These are phyloP conservation scores for Pleurotus tuoliensis DNA, from an alignment of 768 basidiomycete species.

Conservation along the genomic window DNA sequence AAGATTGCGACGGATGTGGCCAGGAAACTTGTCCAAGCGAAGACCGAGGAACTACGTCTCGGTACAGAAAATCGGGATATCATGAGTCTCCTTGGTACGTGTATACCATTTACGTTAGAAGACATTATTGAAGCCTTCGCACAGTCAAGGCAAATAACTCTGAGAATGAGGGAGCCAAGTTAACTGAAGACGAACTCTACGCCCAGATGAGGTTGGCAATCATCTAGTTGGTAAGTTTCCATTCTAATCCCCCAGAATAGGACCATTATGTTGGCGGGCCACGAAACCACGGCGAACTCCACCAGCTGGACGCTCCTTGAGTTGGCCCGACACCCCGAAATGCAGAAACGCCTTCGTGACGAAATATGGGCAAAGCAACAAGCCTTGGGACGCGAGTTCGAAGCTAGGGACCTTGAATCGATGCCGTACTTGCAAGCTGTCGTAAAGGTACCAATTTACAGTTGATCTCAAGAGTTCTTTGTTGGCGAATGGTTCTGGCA, in stretches of 20 bases:
- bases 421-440: constrained; percentile 27
- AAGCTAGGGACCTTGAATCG: constrained; percentile 25
- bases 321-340: constrained; percentile 13
- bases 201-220: constrained; percentile 48
- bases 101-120: not conserved
- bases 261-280: constrained; percentile 14
- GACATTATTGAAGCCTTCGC: not conserved
- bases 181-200: constrained; percentile 47
- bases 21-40: constrained; percentile 31
- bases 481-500: constrained; percentile 1
- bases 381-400: constrained; percentile 14
- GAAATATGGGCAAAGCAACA: constrained; percentile 8
- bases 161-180: constrained; percentile 34
- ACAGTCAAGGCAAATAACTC: constrained; percentile 54
- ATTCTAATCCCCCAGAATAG: not conserved
- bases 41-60: constrained; percentile 25
- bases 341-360: constrained; percentile 13
- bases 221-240: not conserved
- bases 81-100: constrained; percentile 39
- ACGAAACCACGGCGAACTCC: constrained; percentile 14
- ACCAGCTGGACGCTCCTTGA: constrained; percentile 14
- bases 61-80: constrained; percentile 35
- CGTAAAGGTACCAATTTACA: constrained; percentile 22
- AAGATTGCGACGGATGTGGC: constrained; percentile 28
- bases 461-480: not conserved